Percentiles rank a stretch among this genome's conserved stretches.
Evolutionary conservation across 306 rosid species (phyloP).

Genomic region (Castanospermum australe): DNA sequence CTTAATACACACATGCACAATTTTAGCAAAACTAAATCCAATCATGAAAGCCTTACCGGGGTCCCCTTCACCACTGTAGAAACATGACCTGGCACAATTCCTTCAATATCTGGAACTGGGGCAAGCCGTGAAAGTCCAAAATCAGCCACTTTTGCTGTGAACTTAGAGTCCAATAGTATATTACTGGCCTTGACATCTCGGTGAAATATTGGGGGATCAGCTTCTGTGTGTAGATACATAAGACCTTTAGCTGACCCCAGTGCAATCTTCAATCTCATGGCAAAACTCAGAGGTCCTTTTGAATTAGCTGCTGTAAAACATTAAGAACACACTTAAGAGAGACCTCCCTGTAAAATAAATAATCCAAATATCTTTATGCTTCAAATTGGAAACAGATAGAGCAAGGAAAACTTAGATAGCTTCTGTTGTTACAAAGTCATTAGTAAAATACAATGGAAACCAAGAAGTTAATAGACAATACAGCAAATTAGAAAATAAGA

Average conservation of each 20-base stretch:
- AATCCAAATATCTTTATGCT: not conserved
- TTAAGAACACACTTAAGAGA: slow-evolving; percentile 1
- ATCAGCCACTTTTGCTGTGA: slow-evolving; percentile 83
- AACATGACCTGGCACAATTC: slow-evolving; percentile 67
- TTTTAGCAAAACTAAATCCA: not conserved
- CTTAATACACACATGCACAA: not conserved
- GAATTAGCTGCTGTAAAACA: slow-evolving; percentile 47
- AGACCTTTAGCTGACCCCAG: slow-evolving; percentile 89
- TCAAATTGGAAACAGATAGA: not conserved
- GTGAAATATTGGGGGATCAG: slow-evolving; percentile 97
- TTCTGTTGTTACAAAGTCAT: not conserved
- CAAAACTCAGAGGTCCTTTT: slow-evolving; percentile 63
- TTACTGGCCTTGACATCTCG: slow-evolving; percentile 96
- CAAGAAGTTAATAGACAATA: not conserved
- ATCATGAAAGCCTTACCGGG: slow-evolving; percentile 59
- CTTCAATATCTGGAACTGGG: slow-evolving; percentile 82
- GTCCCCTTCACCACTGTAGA: slow-evolving; percentile 98
- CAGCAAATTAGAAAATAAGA: slow-evolving; percentile 11
- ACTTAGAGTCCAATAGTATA: slow-evolving; percentile 77
- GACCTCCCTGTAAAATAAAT: not conserved
- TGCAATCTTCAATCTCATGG: slow-evolving; percentile 74
- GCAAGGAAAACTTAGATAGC: not conserved
- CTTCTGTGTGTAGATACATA: slow-evolving; percentile 87
- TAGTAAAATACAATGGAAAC: not conserved
- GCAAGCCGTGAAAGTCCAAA: slow-evolving; percentile 99